phyloP scores from a whole-genome alignment of 768 basidiomycete genomes.

The Ramaria sp. region DNA sequence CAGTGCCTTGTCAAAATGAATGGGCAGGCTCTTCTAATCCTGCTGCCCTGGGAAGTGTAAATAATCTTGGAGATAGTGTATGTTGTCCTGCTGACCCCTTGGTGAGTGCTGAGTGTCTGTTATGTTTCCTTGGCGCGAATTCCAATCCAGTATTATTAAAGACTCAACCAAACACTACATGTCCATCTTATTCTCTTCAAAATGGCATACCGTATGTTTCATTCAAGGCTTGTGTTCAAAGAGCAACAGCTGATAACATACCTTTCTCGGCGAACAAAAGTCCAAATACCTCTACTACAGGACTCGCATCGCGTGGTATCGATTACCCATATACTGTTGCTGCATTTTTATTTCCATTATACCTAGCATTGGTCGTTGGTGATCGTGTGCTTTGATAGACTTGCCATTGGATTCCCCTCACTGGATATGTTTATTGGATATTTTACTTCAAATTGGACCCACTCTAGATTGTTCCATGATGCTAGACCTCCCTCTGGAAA shows the following conservation, averaged over 20 bases:
- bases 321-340: not conserved
- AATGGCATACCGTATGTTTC: slow-evolving; percentile 52
- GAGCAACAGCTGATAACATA: not conserved
- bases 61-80: slow-evolving; percentile 40
- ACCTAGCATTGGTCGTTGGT: not conserved
- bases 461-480: too few relatives aligned
- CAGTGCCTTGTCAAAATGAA: slow-evolving; percentile 44
- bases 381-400: not conserved
- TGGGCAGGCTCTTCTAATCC: slow-evolving; percentile 55
- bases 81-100: slow-evolving; percentile 69
- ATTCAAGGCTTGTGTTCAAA: not conserved
- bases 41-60: slow-evolving; percentile 58
- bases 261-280: not conserved
- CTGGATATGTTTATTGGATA: not conserved
- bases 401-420: not conserved
- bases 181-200: slow-evolving; percentile 61
- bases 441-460: too few relatives aligned
- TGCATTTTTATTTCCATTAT: not conserved
- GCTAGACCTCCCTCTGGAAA: too few relatives aligned
- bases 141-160: slow-evolving; percentile 13
- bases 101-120: slow-evolving; percentile 24
- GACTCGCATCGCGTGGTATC: not conserved
- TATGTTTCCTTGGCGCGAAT: not conserved
- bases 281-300: slow-evolving; percentile 7
- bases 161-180: slow-evolving; percentile 39